A percentile compares a stretch with the other conserved stretches of the same genome.
Evolutionary conservation across 805 yeast species (phyloP).

Genomic region (Debaryomyces hansenii): DNA sequence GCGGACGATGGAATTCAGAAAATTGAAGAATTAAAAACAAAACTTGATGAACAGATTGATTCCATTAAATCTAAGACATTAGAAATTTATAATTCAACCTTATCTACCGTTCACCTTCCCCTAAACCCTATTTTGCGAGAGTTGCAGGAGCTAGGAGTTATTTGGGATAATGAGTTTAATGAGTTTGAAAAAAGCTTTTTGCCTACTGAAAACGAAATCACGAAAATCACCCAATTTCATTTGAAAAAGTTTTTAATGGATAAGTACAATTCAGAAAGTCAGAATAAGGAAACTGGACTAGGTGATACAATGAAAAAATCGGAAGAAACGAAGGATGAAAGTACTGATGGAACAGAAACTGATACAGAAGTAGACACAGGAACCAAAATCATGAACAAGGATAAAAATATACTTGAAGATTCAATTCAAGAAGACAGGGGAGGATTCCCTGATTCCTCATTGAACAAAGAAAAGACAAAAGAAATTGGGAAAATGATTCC

Average conservation of each 20-base stretch:
- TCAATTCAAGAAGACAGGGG: constrained; percentile 4
- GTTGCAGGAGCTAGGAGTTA: constrained; percentile 78
- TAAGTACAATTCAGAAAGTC: constrained; percentile 29
- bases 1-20: constrained; percentile 65
- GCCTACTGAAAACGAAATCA: constrained; percentile 91
- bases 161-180: constrained; percentile 83
- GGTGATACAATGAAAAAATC: constrained; percentile 10
- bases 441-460: neutral
- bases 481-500: constrained; percentile 20
- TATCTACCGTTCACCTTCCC: constrained; percentile 65
- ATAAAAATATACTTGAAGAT: constrained; percentile 3
- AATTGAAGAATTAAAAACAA: constrained; percentile 56
- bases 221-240: constrained; percentile 86
- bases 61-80: constrained; percentile 47
- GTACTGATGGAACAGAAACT: constrained; percentile 1
- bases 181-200: constrained; percentile 76
- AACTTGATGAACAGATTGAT: constrained; percentile 51
- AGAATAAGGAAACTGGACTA: constrained; percentile 18
- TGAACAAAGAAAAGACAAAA: constrained; percentile 15
- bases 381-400: neutral
- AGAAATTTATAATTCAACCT: constrained; percentile 52
- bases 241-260: constrained; percentile 72
- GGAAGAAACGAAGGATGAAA: constrained; percentile 40
- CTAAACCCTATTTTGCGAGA: constrained; percentile 68
- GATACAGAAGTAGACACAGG: neutral